Percentiles rank a stretch among this genome's conserved stretches.
Conservation (phyloP, 2,329 filamentous ascomycete genomes). For the Trichoderma simmonsii region DNA sequence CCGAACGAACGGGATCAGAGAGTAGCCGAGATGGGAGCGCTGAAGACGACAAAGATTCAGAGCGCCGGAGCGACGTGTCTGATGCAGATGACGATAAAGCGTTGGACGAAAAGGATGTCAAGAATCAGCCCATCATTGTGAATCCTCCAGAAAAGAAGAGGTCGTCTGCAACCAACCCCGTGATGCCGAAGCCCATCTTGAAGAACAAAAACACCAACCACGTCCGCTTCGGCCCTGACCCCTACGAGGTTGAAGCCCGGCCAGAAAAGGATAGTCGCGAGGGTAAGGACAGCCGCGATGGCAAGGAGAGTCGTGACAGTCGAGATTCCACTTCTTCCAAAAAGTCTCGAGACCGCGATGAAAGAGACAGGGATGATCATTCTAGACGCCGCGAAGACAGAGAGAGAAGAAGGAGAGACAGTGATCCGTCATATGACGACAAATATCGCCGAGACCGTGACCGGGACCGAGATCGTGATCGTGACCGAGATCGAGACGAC, state of each 20-base stretch:
- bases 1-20: conserved; percentile 32
- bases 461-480: conserved; percentile 19
- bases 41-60: conserved; percentile 30
- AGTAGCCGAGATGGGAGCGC: conserved; percentile 34
- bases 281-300: conserved; percentile 31
- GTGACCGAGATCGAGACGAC: background rate
- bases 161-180: conserved; percentile 37
- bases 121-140: conserved; percentile 38
- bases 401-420: conserved; percentile 12
- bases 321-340: conserved; percentile 20
- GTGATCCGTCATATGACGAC: conserved; percentile 26
- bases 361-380: conserved; percentile 24
- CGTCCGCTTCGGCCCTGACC: conserved; percentile 51
- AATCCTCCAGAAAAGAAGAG: conserved; percentile 35
- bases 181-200: conserved; percentile 55
- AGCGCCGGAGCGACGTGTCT: conserved; percentile 32
- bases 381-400: background rate
- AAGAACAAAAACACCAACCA: conserved; percentile 59
- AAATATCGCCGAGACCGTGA: conserved; percentile 3
- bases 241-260: conserved; percentile 40
- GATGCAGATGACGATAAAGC: conserved; percentile 35
- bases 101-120: conserved; percentile 29
- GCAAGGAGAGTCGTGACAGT: conserved; percentile 34
- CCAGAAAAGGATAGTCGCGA: conserved; percentile 35
- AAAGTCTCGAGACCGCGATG: conserved; percentile 30